A percentile compares a stretch with the other conserved stretches of the same genome.
Evolutionary conservation across 2,329 filamentous ascomycete genomes (phyloP).

Genomic region (Fusarium sp.): DNA sequence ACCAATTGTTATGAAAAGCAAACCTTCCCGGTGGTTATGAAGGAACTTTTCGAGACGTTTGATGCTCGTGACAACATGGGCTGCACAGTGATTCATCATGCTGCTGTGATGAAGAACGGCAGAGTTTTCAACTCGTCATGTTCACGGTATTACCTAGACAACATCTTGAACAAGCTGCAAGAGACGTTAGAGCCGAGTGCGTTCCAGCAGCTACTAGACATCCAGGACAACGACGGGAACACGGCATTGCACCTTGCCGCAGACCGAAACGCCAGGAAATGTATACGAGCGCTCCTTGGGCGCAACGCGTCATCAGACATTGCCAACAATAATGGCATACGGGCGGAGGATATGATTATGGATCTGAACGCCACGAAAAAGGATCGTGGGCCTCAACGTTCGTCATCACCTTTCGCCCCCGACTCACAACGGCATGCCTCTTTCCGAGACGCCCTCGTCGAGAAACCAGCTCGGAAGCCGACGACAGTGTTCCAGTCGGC

Average conservation of each 20-base stretch:
- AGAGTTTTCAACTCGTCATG: slow-evolving; percentile 86
- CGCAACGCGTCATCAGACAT: slow-evolving; percentile 88
- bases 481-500: slow-evolving; percentile 66
- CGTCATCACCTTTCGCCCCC: slow-evolving; percentile 78
- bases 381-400: slow-evolving; percentile 76
- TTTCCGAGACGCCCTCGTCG: slow-evolving; percentile 63
- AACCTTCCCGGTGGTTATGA: slow-evolving; percentile 86
- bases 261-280: slow-evolving; percentile 88
- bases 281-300: slow-evolving; percentile 81
- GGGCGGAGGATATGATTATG: slow-evolving; percentile 86
- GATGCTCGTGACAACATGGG: slow-evolving; percentile 82
- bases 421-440: slow-evolving; percentile 69
- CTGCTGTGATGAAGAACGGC: slow-evolving; percentile 86
- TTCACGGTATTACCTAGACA: slow-evolving; percentile 93
- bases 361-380: slow-evolving; percentile 77
- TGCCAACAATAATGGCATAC: slow-evolving; percentile 82
- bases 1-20: slow-evolving; percentile 97
- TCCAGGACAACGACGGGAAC: slow-evolving; percentile 87
- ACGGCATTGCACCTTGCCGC: slow-evolving; percentile 83
- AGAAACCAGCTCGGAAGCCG: slow-evolving; percentile 56
- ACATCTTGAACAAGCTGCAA: slow-evolving; percentile 86
- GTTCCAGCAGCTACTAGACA: slow-evolving; percentile 82
- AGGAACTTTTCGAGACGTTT: slow-evolving; percentile 85
- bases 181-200: slow-evolving; percentile 81
- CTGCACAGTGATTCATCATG: slow-evolving; percentile 93